Conservation (phyloP, 306 rosid genomes). For the Medicago truncatula region DNA sequence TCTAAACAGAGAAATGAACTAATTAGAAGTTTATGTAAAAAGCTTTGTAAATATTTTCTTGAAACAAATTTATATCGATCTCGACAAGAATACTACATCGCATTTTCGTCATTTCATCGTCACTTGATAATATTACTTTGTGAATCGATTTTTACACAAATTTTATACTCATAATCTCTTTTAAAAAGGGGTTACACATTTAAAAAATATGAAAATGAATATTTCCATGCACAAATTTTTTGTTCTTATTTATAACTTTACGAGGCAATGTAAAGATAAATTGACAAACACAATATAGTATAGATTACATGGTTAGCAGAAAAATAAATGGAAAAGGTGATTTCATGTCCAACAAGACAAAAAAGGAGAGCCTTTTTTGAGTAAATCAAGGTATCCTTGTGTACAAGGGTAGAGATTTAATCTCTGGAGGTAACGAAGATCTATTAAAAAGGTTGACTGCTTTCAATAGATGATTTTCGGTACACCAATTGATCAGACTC, state of each 20-base stretch:
- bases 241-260: background rate
- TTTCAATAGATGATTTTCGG: background rate
- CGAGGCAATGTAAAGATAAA: background rate
- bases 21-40: no score
- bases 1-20: no score
- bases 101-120: no score
- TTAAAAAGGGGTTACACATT: background rate
- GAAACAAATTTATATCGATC: no score
- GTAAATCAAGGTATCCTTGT: background rate
- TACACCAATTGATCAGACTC: background rate
- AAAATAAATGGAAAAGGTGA: background rate
- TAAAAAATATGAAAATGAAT: background rate
- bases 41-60: no score
- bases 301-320: conserved; percentile 8
- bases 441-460: background rate
- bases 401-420: background rate
- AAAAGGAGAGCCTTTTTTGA: background rate
- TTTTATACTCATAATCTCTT: no score
- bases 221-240: background rate
- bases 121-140: no score
- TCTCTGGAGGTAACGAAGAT: background rate
- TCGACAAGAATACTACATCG: no score
- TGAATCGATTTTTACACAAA: no score
- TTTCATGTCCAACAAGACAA: background rate
- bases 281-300: background rate